A percentile compares a stretch with the other conserved stretches of the same genome.
These are phyloP conservation scores for Pterocarpus santalinus DNA, from an alignment of 306 rosid genomes.

Conservation along the genomic window DNA sequence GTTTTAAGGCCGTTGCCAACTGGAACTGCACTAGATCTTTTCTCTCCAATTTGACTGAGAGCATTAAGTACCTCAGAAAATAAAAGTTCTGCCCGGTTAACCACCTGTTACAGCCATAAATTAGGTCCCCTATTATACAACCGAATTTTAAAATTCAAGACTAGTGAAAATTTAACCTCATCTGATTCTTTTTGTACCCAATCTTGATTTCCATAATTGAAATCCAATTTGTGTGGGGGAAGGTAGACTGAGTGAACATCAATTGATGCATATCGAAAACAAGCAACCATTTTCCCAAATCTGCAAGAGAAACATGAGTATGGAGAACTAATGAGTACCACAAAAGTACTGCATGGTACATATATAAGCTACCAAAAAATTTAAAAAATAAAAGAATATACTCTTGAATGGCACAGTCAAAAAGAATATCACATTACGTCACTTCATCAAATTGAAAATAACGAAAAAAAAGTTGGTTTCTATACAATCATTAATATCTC, in stretches of 20 bases:
- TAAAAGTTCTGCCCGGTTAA: constrained; percentile 73
- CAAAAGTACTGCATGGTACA: constrained; percentile 6
- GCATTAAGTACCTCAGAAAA: constrained; percentile 84
- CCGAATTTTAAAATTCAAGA: constrained; percentile 35
- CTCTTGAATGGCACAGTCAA: constrained; percentile 34
- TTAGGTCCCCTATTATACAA: constrained; percentile 26
- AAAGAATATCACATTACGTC: constrained; percentile 19
- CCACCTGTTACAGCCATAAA: constrained; percentile 69
- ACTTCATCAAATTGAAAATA: constrained; percentile 36
- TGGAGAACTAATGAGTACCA: constrained; percentile 37
- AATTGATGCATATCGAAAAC: constrained; percentile 95
- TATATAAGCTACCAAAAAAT: background rate
- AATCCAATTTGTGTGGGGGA: constrained; percentile 79
- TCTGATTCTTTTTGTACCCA: constrained; percentile 84
- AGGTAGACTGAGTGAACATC: constrained; percentile 87
- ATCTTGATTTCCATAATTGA: constrained; percentile 71
- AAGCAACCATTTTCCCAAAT: constrained; percentile 96
- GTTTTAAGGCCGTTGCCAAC: constrained; percentile 52
- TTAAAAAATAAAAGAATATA: background rate
- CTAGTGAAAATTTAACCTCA: constrained; percentile 66
- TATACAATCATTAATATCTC: constrained; percentile 26
- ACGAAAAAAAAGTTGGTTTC: background rate
- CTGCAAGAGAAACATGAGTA: constrained; percentile 52
- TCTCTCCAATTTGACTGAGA: constrained; percentile 75
- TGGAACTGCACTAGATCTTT: constrained; percentile 54